These are phyloP conservation scores for Penicillium goetzii DNA, from an alignment of 495 filamentous ascomycete species.

Conservation along the genomic window DNA sequence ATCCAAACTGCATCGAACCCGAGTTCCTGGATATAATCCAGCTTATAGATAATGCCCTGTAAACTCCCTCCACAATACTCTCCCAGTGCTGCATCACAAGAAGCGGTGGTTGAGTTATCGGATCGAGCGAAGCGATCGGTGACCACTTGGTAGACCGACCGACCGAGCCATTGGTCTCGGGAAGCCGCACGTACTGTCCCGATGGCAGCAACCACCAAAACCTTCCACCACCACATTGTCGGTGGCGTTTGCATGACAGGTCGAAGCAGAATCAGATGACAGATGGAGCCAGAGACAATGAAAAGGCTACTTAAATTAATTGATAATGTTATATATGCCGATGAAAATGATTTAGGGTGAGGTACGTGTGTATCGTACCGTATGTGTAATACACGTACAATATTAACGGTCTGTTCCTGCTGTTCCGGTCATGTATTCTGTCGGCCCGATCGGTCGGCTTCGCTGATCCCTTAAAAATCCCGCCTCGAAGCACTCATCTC, in stretches of 20 bases:
- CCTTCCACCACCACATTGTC: slow-evolving; percentile 19
- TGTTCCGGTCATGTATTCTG: slow-evolving; percentile 8
- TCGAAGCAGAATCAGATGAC: slow-evolving; percentile 8
- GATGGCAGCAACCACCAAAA: slow-evolving; percentile 20
- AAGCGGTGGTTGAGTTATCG: slow-evolving; percentile 47
- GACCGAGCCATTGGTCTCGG: slow-evolving; percentile 25
- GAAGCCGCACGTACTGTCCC: slow-evolving; percentile 19
- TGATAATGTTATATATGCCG: neutral
- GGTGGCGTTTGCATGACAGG: slow-evolving; percentile 18
- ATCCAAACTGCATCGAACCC: slow-evolving; percentile 71
- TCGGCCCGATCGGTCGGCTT: slow-evolving; percentile 21
- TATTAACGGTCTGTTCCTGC: neutral
- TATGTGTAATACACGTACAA: neutral
- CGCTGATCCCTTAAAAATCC: neutral
- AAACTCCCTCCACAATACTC: slow-evolving; percentile 75
- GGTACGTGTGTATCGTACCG: neutral
- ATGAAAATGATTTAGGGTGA: neutral
- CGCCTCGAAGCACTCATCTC: neutral
- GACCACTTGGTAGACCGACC: slow-evolving; percentile 59
- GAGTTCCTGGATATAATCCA: slow-evolving; percentile 60
- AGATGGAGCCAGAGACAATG: neutral
- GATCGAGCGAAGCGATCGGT: slow-evolving; percentile 70
- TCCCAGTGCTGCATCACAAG: slow-evolving; percentile 27
- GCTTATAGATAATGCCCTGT: slow-evolving; percentile 60
- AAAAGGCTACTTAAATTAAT: neutral